Conservation (phyloP, 1,284 basidiomycete species). For the Apiotrichum sp. region DNA sequence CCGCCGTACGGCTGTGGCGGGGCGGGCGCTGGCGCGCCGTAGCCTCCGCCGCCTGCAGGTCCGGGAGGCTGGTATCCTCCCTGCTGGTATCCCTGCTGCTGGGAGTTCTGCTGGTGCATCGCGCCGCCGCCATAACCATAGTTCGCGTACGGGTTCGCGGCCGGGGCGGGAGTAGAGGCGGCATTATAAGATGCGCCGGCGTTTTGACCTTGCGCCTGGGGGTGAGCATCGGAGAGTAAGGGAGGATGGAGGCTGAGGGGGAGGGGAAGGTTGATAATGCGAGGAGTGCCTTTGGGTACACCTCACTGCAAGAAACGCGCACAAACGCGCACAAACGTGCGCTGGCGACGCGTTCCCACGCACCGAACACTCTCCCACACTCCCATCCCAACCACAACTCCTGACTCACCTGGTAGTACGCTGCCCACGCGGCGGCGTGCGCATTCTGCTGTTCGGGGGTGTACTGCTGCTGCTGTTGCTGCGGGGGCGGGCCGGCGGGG, state of each 20-base stretch:
- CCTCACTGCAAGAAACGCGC: too few relatives aligned
- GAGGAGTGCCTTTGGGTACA: too few relatives aligned
- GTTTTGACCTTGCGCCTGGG: conserved; percentile 1
- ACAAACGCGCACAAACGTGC: too few relatives aligned
- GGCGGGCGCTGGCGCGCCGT: neutral
- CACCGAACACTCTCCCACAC: too few relatives aligned
- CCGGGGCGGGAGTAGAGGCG: conserved; percentile 7
- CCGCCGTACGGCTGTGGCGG: conserved; percentile 14
- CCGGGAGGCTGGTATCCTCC: neutral
- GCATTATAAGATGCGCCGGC: conserved; percentile 9
- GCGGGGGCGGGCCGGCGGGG: conserved; percentile 39
- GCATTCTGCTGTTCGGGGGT: conserved; percentile 24
- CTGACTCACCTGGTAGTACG: conserved; percentile 41
- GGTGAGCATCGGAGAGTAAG: neutral
- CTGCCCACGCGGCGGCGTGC: conserved; percentile 44
- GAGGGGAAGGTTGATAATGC: too few relatives aligned
- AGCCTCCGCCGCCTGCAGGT: neutral
- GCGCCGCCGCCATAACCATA: conserved; percentile 45
- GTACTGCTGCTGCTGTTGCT: conserved; percentile 10
- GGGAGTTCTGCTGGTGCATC: conserved; percentile 16
- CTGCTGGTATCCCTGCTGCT: neutral
- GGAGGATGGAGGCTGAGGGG: neutral
- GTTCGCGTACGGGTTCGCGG: conserved; percentile 39
- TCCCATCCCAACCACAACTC: too few relatives aligned
- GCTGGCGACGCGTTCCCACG: too few relatives aligned